A percentile compares a stretch with the other conserved stretches of the same genome.
These are phyloP conservation scores for Pistacia vera DNA, from an alignment of 345 rosid species.

Conservation along the genomic window DNA sequence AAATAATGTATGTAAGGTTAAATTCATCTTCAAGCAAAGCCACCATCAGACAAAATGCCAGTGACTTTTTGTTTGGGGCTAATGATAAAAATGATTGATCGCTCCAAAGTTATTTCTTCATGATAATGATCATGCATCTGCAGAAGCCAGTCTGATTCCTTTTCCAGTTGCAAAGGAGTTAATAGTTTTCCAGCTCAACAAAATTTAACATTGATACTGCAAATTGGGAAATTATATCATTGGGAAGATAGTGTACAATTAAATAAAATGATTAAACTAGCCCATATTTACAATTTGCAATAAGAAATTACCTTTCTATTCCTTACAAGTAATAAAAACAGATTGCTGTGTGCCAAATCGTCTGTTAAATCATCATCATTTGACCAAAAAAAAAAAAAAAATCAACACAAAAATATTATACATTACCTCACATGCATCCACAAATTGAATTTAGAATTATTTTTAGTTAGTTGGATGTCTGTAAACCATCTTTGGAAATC, in stretches of 20 bases:
- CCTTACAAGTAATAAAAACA: slow-evolving; percentile 40
- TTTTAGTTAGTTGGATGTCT: no score
- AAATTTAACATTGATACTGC: slow-evolving; percentile 46
- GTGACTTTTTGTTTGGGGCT: slow-evolving; percentile 50
- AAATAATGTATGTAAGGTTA: not conserved
- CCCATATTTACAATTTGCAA: not conserved
- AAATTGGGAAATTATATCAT: slow-evolving; percentile 12
- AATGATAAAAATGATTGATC: slow-evolving; percentile 54
- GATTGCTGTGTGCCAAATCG: slow-evolving; percentile 63
- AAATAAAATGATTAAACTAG: not conserved
- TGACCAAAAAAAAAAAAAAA: not conserved
- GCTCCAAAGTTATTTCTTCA: slow-evolving; percentile 56
- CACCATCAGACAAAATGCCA: slow-evolving; percentile 61
- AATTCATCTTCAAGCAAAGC: slow-evolving; percentile 14
- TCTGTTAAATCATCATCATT: slow-evolving; percentile 41
- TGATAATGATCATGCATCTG: no score
- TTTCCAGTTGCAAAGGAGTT: no score
- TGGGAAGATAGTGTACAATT: not conserved
- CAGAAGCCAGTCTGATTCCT: no score
- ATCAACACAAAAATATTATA: no score
- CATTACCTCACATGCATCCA: no score
- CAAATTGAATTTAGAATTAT: no score
- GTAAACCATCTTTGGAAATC: no score
- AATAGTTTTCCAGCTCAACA: slow-evolving; percentile 38
- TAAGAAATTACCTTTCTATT: slow-evolving; percentile 45